A percentile compares a stretch with the other conserved stretches of the same genome.
These are phyloP conservation scores for Heterobasidion occidentale DNA, from an alignment of 1,284 basidiomycete species.

Conservation along the genomic window DNA sequence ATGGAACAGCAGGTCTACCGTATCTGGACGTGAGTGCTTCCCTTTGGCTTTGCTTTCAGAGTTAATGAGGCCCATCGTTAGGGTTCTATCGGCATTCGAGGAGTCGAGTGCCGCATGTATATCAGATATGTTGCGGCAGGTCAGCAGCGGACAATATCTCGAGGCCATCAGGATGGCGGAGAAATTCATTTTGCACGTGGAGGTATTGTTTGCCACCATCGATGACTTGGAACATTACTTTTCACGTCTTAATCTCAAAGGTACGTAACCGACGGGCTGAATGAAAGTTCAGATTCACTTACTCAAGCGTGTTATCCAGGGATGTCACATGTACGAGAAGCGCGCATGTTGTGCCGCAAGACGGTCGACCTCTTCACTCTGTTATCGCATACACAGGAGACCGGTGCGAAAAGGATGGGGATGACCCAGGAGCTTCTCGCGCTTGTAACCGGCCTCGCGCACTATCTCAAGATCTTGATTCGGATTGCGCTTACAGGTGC, in stretches of 20 bases:
- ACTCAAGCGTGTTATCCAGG: constrained; percentile 40
- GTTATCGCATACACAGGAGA: constrained; percentile 93
- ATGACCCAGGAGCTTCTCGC: constrained; percentile 97
- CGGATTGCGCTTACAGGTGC: constrained; percentile 96
- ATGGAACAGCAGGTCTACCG: constrained; percentile 99
- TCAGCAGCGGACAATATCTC: constrained; percentile 93
- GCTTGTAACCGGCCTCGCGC: constrained; percentile 96
- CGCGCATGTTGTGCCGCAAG: constrained; percentile 97
- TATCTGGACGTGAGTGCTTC: constrained; percentile 80
- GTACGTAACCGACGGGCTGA: constrained; percentile 35
- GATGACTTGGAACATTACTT: constrained; percentile 95
- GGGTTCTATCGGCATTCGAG: constrained; percentile 94
- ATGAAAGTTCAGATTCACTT: neutral
- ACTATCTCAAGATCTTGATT: constrained; percentile 99
- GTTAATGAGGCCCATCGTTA: constrained; percentile 19
- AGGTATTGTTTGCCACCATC: constrained; percentile 95
- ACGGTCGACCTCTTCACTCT: constrained; percentile 98
- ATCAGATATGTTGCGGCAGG: constrained; percentile 96
- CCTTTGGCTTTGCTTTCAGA: neutral
- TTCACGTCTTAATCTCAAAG: constrained; percentile 75
- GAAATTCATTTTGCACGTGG: constrained; percentile 97
- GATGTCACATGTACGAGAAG: constrained; percentile 97
- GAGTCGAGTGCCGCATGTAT: constrained; percentile 99
- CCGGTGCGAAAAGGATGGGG: constrained; percentile 81
- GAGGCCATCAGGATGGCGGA: constrained; percentile 98